These are phyloP conservation scores for Ascoidea rubescens DNA, from an alignment of 805 yeast genomes.

Conservation along the genomic window DNA sequence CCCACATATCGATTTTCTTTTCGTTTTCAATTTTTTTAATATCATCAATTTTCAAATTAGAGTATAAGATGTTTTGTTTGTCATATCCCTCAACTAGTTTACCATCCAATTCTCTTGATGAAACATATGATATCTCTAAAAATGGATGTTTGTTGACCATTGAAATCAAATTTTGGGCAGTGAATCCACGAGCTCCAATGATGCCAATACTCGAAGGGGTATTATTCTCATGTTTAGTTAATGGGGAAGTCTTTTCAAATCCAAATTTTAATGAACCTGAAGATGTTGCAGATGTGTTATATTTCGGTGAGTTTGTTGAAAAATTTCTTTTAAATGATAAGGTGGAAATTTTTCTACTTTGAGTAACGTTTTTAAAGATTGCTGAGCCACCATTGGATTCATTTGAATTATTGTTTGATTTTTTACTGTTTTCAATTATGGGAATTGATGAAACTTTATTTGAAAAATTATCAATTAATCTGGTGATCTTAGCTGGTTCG, in stretches of 20 bases:
- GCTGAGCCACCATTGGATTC: slow-evolving; percentile 2
- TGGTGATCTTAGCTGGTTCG: slow-evolving; percentile 45
- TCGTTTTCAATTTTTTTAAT: slow-evolving; percentile 63
- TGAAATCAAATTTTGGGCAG: slow-evolving; percentile 86
- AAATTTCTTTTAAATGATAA: slow-evolving; percentile 14
- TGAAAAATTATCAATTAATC: slow-evolving; percentile 46
- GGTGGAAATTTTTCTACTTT: neutral
- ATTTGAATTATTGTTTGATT: neutral
- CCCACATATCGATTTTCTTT: slow-evolving; percentile 87
- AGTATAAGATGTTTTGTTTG: slow-evolving; percentile 67
- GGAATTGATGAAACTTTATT: slow-evolving; percentile 19
- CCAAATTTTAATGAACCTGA: slow-evolving; percentile 1
- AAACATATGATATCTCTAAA: slow-evolving; percentile 81
- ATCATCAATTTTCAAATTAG: slow-evolving; percentile 80
- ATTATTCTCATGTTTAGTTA: slow-evolving; percentile 46
- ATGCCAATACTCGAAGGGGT: slow-evolving; percentile 67
- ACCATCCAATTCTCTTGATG: slow-evolving; percentile 90
- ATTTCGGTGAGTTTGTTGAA: slow-evolving; percentile 9
- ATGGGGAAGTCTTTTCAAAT: slow-evolving; percentile 45
- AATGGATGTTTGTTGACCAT: slow-evolving; percentile 80
- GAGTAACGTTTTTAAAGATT: neutral
- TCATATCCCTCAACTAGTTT: slow-evolving; percentile 77
- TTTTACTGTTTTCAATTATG: slow-evolving; percentile 11
- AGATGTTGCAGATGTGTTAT: neutral
- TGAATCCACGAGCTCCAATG: slow-evolving; percentile 97